Base-by-base conservation (phyloP, 768 basidiomycete species). In the Leccinum fibrillosum region DNA sequence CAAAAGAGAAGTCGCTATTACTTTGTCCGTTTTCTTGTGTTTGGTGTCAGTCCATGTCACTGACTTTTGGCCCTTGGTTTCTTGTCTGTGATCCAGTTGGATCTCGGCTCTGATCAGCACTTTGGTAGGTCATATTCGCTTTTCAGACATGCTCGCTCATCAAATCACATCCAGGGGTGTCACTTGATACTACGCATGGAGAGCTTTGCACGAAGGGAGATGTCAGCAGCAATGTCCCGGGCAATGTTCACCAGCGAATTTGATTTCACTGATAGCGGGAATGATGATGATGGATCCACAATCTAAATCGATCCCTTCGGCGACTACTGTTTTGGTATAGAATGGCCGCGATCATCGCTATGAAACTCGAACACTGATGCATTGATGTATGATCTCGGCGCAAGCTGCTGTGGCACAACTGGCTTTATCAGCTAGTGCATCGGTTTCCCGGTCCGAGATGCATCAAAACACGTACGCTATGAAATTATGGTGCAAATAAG, bases 101-200 rank as follows among this genome's bases (percentile, higher is more conserved):
- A 1, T 13, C 23, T 55, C 56, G 10, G 19, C 59, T 19, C 9
- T 67, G 8, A 25, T 25, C 35, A 69, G 64, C 32, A 19, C 54
- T 50, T 30, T 45, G 6, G 66, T 67, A 63, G 61, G 25, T 9
- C 44, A 8, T 28, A 25, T 10, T 56, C 49, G 32, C 6, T 8
- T 35, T 51, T 37, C 2, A 19, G 32, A 44, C n/a, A 15, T 4
- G 32, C 10, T 48, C 25, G 15, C 19, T 58, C 23, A 37, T 23
- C 4, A 37, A 21, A 28, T 39, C 23, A 4, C 6, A 19, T 39
- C 25, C 37, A 71, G 69, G 71, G 69, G 4, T 71, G 71, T 55
- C 58, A 48, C 34, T 47, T 69, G 52, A 61, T 72, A 48, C 30
- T 65, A 2, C 64, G 58, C 37, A 69, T 65, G 64, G 66, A 66